Base-by-base conservation (phyloP, 192 early-diverging fungal species). In the Rhizoclosmatium globosum region DNA sequence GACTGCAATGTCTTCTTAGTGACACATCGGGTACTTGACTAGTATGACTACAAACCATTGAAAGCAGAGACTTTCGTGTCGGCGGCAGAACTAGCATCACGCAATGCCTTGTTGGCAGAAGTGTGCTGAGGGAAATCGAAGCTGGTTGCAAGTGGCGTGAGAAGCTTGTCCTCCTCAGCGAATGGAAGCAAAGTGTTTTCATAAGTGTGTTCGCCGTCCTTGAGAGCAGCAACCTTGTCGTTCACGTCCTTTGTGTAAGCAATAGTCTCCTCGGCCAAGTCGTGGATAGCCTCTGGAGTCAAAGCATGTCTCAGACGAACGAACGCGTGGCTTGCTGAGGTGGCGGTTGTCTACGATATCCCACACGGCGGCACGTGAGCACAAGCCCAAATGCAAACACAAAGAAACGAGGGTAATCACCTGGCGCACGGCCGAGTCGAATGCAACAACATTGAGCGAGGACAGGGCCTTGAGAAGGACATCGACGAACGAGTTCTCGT, bases 111-210 rank as follows among this genome's bases (percentile, higher is more conserved):
- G 56, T 80, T 38, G 4, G 80, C n/a, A 15, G 74, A 79, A 2
- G 84, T 77, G 69, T 85, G 67, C 47, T 86, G 76, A 1, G 71
- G 72, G 58, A 86, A 85, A 48, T 60, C 60, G 60, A 74, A 74
- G 57, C 15, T 21, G 59, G 59, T 21, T 57, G 64, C 44, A 7
- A 74, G 60, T 15, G 73, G 73, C 50, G 38, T 31, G 9, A 74
- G 46, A n/a, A 64, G 15, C 17, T 41, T 17, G 60, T 74, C 73
- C 46, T 74, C 73, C 6, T 46, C 45, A 6, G 19, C 73, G 2
- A 74, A 45, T 19, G 17, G 41, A 39, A 74, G 39, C 39, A 74
- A 57, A 21, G 73, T 64, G 43, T 60, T 74, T n/a, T 74, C 73
- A 43, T 45, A 74, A 42, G 59, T 44, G 23, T 50, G 41, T 15